Base-by-base conservation (phyloP, 208 protist species). In the Borovskyia barvae region DNA sequence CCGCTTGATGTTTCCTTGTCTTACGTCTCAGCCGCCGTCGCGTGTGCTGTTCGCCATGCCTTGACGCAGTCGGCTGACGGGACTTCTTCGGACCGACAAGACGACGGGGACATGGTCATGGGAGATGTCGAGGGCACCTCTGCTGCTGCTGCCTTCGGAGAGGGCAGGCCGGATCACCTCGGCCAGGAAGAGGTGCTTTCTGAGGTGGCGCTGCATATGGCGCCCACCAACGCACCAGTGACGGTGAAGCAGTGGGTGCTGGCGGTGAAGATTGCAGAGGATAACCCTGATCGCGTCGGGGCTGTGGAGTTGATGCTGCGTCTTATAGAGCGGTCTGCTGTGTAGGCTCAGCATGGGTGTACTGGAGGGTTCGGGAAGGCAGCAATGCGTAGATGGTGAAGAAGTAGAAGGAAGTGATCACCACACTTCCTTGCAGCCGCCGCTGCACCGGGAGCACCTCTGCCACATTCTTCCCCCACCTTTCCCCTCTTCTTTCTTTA, bases 241-340 rank as follows among this genome's bases (percentile, higher is more conserved):
- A 71, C 64, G 22, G 37, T 64, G 5, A 9, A 1, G 0, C 47
- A 46, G 54, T 71, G 64, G 64, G 14, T 25, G 39, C 36, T 20
- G 5, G 55, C 49, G 1, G 64, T 71, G 29, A 11, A 28, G n/a
- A 56, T n/a, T n/a, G 64, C 64, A 17, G 64, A 71, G 41, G n/a
- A n/a, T n/a, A n/a, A n/a, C n/a, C n/a, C n/a, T n/a, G n/a, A n/a
- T n/a, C n/a, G n/a, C n/a, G n/a, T n/a, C n/a, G n/a, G n/a, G n/a
- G n/a, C n/a, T n/a, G n/a, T n/a, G 7, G 9, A 8, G 0, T 6
- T 11, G 28, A 1, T 71, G 37, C 32, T 71, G 30, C 17, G 15
- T 5, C 37, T 71, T 17, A 54, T 71, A 25, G 64, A 71, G 33
- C 40, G 28, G 7, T 47, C 64, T 0, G 64, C 64, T 29, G n/a